A percentile compares a stretch with the other conserved stretches of the same genome.
These are phyloP conservation scores for Clonostachys sp. DNA, from an alignment of 2,329 filamentous ascomycete genomes.

Conservation along the genomic window DNA sequence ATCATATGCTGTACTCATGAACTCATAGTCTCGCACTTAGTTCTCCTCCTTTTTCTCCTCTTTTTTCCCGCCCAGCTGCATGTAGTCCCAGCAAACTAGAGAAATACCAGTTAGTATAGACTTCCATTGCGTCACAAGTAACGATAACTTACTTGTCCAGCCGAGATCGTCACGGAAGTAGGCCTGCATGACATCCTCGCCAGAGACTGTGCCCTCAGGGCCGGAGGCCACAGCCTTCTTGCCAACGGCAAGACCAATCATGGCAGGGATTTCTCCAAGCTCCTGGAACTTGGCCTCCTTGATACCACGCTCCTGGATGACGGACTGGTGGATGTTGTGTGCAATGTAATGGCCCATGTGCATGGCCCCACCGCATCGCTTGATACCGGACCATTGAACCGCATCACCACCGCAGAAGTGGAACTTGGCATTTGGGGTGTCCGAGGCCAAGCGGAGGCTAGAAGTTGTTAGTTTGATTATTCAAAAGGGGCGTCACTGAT, in stretches of 20 bases:
- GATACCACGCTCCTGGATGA: slow-evolving; percentile 32
- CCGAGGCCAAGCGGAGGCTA: slow-evolving; percentile 48
- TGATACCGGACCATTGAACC: slow-evolving; percentile 70
- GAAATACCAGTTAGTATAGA: no score
- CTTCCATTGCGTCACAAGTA: no score
- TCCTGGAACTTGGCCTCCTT: slow-evolving; percentile 1
- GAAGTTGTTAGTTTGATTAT: neutral
- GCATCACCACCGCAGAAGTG: slow-evolving; percentile 72
- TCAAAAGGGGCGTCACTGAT: no score
- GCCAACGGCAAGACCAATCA: slow-evolving; percentile 70
- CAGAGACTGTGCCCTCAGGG: slow-evolving; percentile 51
- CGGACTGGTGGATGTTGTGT: slow-evolving; percentile 62
- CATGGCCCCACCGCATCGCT: slow-evolving; percentile 73
- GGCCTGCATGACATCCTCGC: slow-evolving; percentile 56
- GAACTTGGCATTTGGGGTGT: slow-evolving; percentile 47
- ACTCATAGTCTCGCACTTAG: neutral
- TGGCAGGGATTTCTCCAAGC: slow-evolving; percentile 51
- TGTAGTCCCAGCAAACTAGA: slow-evolving; percentile 52
- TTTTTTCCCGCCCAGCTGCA: slow-evolving; percentile 36
- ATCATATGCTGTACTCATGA: neutral
- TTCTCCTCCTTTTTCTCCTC: neutral
- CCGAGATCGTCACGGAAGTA: slow-evolving; percentile 69
- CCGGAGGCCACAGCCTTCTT: slow-evolving; percentile 63
- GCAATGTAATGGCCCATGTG: slow-evolving; percentile 65
- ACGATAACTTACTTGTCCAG: slow-evolving; percentile 48